Evolutionary conservation across 129 eudicot species (phyloP), one percentile per base, ranked within the genome.

Genomic region (Mikania micrantha): DNA sequence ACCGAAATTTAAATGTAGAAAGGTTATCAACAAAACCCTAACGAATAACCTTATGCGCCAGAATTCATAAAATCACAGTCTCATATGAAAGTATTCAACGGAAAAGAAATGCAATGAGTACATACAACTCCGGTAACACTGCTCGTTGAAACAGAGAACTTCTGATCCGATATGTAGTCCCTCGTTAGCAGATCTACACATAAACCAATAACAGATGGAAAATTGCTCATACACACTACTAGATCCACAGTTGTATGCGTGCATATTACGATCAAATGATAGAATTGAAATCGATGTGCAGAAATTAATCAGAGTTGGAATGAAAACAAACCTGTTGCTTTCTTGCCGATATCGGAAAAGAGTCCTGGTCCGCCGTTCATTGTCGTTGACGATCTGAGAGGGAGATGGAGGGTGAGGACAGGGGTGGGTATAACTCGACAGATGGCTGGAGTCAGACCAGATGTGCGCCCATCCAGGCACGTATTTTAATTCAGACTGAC

Each of bases 291-390:
- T 72, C 4, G 63, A 62, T 72, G 45, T 25, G 36, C 22, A 21
- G 20, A 38, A 38, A n/a, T n/a, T n/a, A 20, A 66, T 28, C 39
- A 15, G 50, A 22, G 45, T 28, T 1, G 36, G 42, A 31, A 57
- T 1, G 36, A 32, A 31, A 57, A 57, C 22, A 20, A 41, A 91
- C 98, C 98, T 84, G 72, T 92, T 81, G 96, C 91, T 67, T 89
- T 85, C 74, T 85, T 87, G 83, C 97, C 97, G 69, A 91, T 85
- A 70, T 87, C 97, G 39, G 86, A 70, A 78, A 91, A 91, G 53
- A 87, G 86, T 49, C 96, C 97, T 9, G 96, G 97, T 69, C 97
- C 97, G 25, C 34, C 81, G 85, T 67, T 81, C 97, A 87, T 86
- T 25, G 63, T 76, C 52, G 79, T 64, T 67, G 83, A 66, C 47